Conservation (phyloP, 495 filamentous ascomycete genomes). For the Daldinia vernicosa region DNA sequence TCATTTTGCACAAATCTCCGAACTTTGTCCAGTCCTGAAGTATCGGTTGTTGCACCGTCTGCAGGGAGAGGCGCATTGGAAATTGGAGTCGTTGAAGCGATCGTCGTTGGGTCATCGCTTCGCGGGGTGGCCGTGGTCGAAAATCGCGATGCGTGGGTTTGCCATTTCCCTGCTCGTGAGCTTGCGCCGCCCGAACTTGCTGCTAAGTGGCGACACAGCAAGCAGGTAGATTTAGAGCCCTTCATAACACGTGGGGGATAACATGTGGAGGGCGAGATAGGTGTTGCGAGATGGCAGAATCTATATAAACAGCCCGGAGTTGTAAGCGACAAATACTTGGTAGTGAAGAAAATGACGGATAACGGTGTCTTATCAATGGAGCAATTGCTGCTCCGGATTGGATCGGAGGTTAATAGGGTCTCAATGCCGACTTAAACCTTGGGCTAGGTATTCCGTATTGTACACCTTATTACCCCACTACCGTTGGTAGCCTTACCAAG, state of each 20-base stretch:
- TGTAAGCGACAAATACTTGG: background rate
- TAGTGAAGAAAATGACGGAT: conserved; percentile 1
- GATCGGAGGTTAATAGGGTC: background rate
- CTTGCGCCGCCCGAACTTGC: conserved; percentile 20
- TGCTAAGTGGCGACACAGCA: conserved; percentile 44
- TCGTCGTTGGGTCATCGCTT: conserved; percentile 7
- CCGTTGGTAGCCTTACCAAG: background rate
- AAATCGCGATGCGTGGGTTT: conserved; percentile 42
- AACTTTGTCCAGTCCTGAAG: background rate
- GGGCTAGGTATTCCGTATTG: background rate
- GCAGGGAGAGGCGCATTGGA: conserved; percentile 1
- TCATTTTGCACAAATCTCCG: background rate
- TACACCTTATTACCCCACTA: background rate
- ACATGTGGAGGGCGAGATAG: conserved; percentile 9
- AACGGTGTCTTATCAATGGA: conserved; percentile 12
- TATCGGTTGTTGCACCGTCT: background rate
- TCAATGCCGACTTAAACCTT: background rate
- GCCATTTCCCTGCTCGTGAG: conserved; percentile 57
- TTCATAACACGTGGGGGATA: conserved; percentile 38
- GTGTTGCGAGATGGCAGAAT: background rate
- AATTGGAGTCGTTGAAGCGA: background rate
- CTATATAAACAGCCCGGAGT: background rate
- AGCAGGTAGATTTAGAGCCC: conserved; percentile 32
- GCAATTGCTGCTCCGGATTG: background rate
- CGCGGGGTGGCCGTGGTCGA: conserved; percentile 13